Evolutionary conservation across 2,329 filamentous ascomycete genomes (phyloP).

Genomic region (Bipolaris cookei): DNA sequence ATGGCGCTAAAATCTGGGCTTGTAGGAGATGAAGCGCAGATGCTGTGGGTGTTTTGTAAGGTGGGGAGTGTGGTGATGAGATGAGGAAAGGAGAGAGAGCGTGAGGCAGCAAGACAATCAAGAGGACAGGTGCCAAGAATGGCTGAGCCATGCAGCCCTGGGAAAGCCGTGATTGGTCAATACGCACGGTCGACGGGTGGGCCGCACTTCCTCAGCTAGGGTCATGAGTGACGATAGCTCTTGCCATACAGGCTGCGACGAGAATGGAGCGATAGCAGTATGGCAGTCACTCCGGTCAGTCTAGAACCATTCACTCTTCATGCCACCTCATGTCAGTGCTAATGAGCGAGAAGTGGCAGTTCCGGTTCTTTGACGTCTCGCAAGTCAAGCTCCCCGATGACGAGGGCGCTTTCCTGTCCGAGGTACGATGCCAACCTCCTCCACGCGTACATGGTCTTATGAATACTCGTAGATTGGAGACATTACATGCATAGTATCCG

Average conservation of each 20-base stretch:
- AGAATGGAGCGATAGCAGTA: slow-evolving; percentile 42
- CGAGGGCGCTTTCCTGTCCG: slow-evolving; percentile 78
- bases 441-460: slow-evolving; percentile 31
- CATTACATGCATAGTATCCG: slow-evolving; percentile 82
- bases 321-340: slow-evolving; percentile 26
- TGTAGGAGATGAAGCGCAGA: slow-evolving; percentile 19
- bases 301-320: not conserved
- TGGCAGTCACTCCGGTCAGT: slow-evolving; percentile 53
- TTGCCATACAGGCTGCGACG: slow-evolving; percentile 22
- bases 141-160: slow-evolving; percentile 11
- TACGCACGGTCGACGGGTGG: slow-evolving; percentile 8
- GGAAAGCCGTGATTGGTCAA: slow-evolving; percentile 8
- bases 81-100: slow-evolving; percentile 23
- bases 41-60: slow-evolving; percentile 8
- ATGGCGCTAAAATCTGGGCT: slow-evolving; percentile 14
- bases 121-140: slow-evolving; percentile 14
- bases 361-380: slow-evolving; percentile 98
- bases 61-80: slow-evolving; percentile 16
- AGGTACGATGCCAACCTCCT: slow-evolving; percentile 61
- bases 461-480: slow-evolving; percentile 60
- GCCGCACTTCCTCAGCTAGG: slow-evolving; percentile 27
- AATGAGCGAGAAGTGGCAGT: slow-evolving; percentile 80
- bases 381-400: slow-evolving; percentile 80
- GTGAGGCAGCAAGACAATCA: slow-evolving; percentile 24
- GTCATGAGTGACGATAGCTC: slow-evolving; percentile 31